A percentile compares a stretch with the other conserved stretches of the same genome.
Conservation (phyloP, 768 basidiomycete species). For the Cyclocybe cylindracea region DNA sequence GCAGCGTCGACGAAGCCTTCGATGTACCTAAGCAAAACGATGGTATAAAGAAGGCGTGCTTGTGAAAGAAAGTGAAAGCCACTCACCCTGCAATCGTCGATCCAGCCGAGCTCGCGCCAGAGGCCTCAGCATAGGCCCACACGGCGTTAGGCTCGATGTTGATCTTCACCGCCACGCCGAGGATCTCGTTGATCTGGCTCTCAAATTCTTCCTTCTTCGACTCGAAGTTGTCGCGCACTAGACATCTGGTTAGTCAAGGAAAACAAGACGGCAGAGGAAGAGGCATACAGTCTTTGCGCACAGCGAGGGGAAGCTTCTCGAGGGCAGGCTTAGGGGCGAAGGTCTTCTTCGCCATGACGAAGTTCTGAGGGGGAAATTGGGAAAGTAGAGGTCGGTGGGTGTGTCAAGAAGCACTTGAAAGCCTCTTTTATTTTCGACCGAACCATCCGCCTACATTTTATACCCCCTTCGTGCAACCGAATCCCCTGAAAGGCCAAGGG, state of each 20-base stretch:
- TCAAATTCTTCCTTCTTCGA: slow-evolving; percentile 35
- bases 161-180: slow-evolving; percentile 29
- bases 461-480: too few species aligned
- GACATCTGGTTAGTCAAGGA: too few species aligned
- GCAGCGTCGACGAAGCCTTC: slow-evolving; percentile 35
- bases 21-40: slow-evolving; percentile 27
- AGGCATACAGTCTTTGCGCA: slow-evolving; percentile 35
- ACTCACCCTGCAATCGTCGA: slow-evolving; percentile 24
- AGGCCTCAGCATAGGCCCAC: slow-evolving; percentile 32
- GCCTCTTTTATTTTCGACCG: too few species aligned
- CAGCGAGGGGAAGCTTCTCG: slow-evolving; percentile 36
- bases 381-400: background rate
- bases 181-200: slow-evolving; percentile 25
- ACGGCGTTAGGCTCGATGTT: slow-evolving; percentile 36
- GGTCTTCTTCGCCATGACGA: slow-evolving; percentile 12
- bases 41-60: background rate
- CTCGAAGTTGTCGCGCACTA: slow-evolving; percentile 42
- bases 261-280: too few species aligned
- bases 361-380: background rate
- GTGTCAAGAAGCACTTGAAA: background rate
- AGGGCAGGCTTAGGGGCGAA: slow-evolving; percentile 34
- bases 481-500: too few species aligned
- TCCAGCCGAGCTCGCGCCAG: slow-evolving; percentile 22
- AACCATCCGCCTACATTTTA: too few species aligned
- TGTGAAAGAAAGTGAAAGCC: background rate